Base-by-base conservation (phyloP, 768 basidiomycete genomes). In the Lactarius tabidus region DNA sequence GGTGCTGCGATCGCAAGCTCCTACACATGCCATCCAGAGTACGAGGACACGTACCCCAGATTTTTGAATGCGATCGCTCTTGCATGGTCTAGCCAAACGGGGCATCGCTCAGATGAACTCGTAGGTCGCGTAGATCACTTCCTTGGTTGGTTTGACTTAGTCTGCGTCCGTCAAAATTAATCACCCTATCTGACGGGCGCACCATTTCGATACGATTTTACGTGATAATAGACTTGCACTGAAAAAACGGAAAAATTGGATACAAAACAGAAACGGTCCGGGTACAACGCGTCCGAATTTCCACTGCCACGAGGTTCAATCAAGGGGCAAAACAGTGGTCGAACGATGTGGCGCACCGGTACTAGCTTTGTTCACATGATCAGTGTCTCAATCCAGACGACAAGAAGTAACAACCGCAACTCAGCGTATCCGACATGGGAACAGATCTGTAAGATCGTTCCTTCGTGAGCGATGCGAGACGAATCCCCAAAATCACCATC, bases 401-500 rank as follows among this genome's bases (percentile, higher is more conserved):
- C 7, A 38, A 39, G 35, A 29, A 14, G 36, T 33, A 39, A n/a
- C 39, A 14, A 23, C 62, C 14, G 51, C 29, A 43, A 28, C 10
- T 15, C 6, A 48, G 45, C 18, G 5, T 18, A 26, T 48, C 38
- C 29, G 57, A 31, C 29, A 12, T 31, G 57, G 20, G 60, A 20
- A 17, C 29, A 7, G 45, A 33, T 31, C 53, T 4, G 41, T 29
- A 26, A 56, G 18, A 33, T 26, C 54, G 10, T 45, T 45, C 29
- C 31, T 41, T 36, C 31, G 6, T 48, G 26, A 12, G 43, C 28
- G 17, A 20, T 23, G 33, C 41, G 54, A 28, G 29, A 51, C 4
- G 23, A 48, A 18, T 36, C 7, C 63, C 45, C 51, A 39, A n/a
- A 59, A 58, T 55, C 62, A 57, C 62, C 18, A 28, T n/a, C 56